phyloP scores from a whole-genome alignment of 768 basidiomycete species.

The Psilocybe cyanescens region DNA sequence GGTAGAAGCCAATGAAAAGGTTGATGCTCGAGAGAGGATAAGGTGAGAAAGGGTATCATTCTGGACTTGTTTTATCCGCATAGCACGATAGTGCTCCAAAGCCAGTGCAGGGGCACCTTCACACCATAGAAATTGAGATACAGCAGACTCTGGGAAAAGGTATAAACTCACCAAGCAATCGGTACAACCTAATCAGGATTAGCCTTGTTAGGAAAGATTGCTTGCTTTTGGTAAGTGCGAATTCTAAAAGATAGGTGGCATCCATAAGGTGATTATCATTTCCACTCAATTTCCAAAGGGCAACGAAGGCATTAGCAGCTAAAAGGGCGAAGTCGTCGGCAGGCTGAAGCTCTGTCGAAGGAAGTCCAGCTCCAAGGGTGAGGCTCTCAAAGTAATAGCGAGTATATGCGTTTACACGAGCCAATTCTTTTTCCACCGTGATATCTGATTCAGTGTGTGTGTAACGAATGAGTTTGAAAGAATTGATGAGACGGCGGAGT shows the following conservation, averaged over 20 bases:
- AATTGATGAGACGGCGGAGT: conserved; percentile 73
- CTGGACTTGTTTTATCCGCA: conserved; percentile 86
- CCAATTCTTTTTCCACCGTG: conserved; percentile 58
- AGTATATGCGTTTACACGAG: conserved; percentile 54
- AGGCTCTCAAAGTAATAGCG: conserved; percentile 70
- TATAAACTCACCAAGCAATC: conserved; percentile 65
- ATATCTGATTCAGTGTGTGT: conserved; percentile 53
- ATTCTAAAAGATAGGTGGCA: conserved; percentile 72
- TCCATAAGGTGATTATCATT: conserved; percentile 65
- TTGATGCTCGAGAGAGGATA: conserved; percentile 74
- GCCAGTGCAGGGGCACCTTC: conserved; percentile 75
- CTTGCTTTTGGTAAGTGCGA: conserved; percentile 70
- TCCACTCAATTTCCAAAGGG: conserved; percentile 58
- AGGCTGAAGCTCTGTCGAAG: conserved; percentile 81
- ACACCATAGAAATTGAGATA: conserved; percentile 6
- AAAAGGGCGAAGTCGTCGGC: conserved; percentile 85
- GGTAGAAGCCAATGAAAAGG: conserved; percentile 75
- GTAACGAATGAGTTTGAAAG: conserved; percentile 73
- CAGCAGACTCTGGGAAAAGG: neutral
- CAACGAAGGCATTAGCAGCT: conserved; percentile 69
- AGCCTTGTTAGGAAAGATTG: conserved; percentile 81
- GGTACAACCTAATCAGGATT: conserved; percentile 80
- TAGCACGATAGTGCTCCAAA: conserved; percentile 75
- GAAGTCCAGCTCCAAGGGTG: conserved; percentile 65
- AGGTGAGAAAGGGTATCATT: conserved; percentile 89